Percentiles rank a stretch among this genome's conserved stretches.
phyloP scores from a whole-genome alignment of 495 filamentous ascomycete genomes.

The Pyrenula massariospora region DNA sequence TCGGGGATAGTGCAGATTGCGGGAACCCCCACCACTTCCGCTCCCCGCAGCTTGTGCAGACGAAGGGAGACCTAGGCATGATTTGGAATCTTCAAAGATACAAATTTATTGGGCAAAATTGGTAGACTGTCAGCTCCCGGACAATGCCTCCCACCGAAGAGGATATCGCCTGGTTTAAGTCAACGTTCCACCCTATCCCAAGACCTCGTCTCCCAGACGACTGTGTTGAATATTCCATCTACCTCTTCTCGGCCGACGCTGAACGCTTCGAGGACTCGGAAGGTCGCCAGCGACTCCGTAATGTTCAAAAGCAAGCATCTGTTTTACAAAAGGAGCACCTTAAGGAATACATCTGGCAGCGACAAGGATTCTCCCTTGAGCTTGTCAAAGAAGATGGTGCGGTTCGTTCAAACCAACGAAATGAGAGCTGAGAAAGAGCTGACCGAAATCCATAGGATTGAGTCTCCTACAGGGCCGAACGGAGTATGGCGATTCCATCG shows the following conservation, averaged over 20 bases:
- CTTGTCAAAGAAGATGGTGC: slow-evolving; percentile 49
- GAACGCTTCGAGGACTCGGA: slow-evolving; percentile 32
- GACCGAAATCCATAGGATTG: slow-evolving; percentile 15
- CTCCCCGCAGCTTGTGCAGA: too few species aligned
- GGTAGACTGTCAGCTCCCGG: too few species aligned
- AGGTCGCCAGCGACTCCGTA: slow-evolving; percentile 47
- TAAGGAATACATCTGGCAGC: slow-evolving; percentile 91
- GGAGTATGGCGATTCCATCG: slow-evolving; percentile 84
- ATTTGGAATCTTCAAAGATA: too few species aligned
- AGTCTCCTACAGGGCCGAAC: slow-evolving; percentile 55
- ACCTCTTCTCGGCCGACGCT: slow-evolving; percentile 45
- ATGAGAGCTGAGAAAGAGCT: neutral
- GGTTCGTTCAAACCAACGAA: slow-evolving; percentile 4
- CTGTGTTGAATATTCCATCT: slow-evolving; percentile 76
- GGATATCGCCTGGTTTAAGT: slow-evolving; percentile 37
- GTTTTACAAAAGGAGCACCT: slow-evolving; percentile 50
- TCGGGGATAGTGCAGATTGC: neutral
- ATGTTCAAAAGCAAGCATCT: slow-evolving; percentile 55
- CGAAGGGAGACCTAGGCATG: too few species aligned
- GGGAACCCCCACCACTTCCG: too few species aligned
- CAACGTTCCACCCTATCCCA: slow-evolving; percentile 44
- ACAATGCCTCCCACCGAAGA: slow-evolving; percentile 35
- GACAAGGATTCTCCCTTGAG: slow-evolving; percentile 58
- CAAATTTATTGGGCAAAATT: too few species aligned
- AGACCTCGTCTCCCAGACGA: slow-evolving; percentile 70